Conservation (phyloP, 108 stramenopile genomes). For the Tribonema minus region DNA sequence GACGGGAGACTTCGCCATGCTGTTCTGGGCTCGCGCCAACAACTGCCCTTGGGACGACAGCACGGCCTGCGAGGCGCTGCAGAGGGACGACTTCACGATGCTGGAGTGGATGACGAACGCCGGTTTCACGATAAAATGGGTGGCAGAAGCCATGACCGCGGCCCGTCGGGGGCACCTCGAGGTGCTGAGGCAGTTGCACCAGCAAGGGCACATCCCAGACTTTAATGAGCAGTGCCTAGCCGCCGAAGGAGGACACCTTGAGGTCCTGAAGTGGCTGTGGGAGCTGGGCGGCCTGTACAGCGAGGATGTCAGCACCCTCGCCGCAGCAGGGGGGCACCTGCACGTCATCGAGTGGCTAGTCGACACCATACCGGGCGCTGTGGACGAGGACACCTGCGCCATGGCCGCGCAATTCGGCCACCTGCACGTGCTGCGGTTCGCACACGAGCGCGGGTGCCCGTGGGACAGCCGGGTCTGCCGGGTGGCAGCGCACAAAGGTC, state of each 20-base stretch:
- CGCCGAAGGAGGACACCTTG: too few species aligned
- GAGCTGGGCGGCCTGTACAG: too few species aligned
- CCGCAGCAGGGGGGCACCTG: background rate
- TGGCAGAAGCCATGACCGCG: too few species aligned
- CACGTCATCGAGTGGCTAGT: background rate
- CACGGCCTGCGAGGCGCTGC: too few species aligned
- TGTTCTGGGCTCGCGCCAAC: background rate
- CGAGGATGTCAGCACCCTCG: too few species aligned
- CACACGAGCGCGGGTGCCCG: background rate
- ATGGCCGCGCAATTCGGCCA: conserved; percentile 2
- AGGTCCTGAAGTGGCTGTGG: too few species aligned
- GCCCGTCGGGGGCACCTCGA: background rate
- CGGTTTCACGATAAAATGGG: too few species aligned
- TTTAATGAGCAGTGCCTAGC: too few species aligned
- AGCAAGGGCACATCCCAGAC: too few species aligned
- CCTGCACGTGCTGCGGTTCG: background rate
- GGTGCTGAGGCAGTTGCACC: too few species aligned
- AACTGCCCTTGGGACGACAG: conserved; percentile 1
- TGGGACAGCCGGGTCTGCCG: conserved; percentile 15
- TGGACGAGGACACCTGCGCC: background rate
- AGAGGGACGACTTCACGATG: too few species aligned
- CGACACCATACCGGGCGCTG: background rate
- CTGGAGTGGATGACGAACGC: too few species aligned
- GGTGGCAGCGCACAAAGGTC: conserved; percentile 11
- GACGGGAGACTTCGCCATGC: background rate